phyloP scores from a whole-genome alignment of 2,329 filamentous ascomycete genomes.

The Emericellopsis atlantica region DNA sequence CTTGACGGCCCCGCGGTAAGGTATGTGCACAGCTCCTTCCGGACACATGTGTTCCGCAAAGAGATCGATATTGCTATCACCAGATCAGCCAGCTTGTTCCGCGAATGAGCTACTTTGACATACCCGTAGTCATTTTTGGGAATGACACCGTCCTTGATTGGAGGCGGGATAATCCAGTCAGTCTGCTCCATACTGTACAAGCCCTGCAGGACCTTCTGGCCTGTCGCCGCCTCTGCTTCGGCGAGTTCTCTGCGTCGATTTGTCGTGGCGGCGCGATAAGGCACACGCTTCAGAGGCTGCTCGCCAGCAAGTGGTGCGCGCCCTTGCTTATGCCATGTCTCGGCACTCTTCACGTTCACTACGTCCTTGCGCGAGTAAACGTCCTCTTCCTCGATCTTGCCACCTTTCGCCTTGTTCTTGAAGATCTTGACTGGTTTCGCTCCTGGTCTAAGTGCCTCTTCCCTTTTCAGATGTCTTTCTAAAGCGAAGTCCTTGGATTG shows the following conservation, averaged over 20 bases:
- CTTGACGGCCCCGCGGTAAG: constrained; percentile 61
- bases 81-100: constrained; percentile 8
- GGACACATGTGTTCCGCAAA: constrained; percentile 94
- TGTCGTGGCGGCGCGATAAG: constrained; percentile 81
- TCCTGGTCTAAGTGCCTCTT: constrained; percentile 68
- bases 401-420: constrained; percentile 59
- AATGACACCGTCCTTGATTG: constrained; percentile 73
- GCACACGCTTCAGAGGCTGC: constrained; percentile 71
- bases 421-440: constrained; percentile 65
- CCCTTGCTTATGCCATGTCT: constrained; percentile 97
- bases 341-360: constrained; percentile 74
- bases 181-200: constrained; percentile 78
- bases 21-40: constrained; percentile 68
- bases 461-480: constrained; percentile 74
- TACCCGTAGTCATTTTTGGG: constrained; percentile 84
- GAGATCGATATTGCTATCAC: constrained; percentile 68
- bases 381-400: constrained; percentile 61
- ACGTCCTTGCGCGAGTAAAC: constrained; percentile 74
- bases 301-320: constrained; percentile 60
- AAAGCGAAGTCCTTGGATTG: constrained; percentile 75
- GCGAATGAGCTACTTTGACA: constrained; percentile 1
- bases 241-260: constrained; percentile 82
- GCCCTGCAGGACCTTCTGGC: constrained; percentile 75
- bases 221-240: constrained; percentile 66
- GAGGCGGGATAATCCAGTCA: constrained; percentile 86